Base-by-base conservation (phyloP, 768 basidiomycete species). In the Panaeolus papilionaceus region DNA sequence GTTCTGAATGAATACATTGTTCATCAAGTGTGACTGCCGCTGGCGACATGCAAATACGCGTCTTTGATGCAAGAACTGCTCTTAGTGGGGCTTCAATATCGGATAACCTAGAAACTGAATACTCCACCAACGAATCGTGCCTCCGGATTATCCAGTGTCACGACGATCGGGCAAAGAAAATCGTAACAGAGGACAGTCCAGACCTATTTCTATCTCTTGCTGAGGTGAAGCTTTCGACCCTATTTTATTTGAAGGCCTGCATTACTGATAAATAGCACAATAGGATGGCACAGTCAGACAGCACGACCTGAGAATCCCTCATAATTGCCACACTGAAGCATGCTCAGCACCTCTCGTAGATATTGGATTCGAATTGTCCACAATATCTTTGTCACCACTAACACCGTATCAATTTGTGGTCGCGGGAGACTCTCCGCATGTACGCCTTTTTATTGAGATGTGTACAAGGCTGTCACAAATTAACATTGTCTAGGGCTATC, bases 201-300 rank as follows among this genome's bases (percentile, higher is more conserved):
- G 88, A 92, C 76, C 71, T 87, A 49, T 94, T 94, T 75, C 76
- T 94, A 28, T 89, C 93, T 0, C 89, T 92, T n/a, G 84, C 87
- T n/a, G 92, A 94, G 85, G 92, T 90, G 63, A 38, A 84, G 51
- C 16, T 37, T 33, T 14, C 45, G 20, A 51, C 23, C 4, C 47
- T 64, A 26, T n/a, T 40, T 20, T 18, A n/a, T 76, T 5, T 5
- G 33, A 33, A 33, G 7, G 33, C 16, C 38, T 63, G 23, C 38
- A 45, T 64, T 37, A 42, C 9, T 58, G 16, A 44, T 16, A 16
- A 18, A 44, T 6, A 6, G 18, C 16, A 16, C 45, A 37, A 73
- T 49, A 95, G 91, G 95, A 97, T 78, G 94, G 93, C 3, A 85
- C 90, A 37, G 94, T 96, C 10, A 86, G 95, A 28, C 94, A 96